A percentile compares a stretch with the other conserved stretches of the same genome.
Evolutionary conservation across 75 land plant genomes (phyloP).

Genomic region (Cryptomeria japonica): DNA sequence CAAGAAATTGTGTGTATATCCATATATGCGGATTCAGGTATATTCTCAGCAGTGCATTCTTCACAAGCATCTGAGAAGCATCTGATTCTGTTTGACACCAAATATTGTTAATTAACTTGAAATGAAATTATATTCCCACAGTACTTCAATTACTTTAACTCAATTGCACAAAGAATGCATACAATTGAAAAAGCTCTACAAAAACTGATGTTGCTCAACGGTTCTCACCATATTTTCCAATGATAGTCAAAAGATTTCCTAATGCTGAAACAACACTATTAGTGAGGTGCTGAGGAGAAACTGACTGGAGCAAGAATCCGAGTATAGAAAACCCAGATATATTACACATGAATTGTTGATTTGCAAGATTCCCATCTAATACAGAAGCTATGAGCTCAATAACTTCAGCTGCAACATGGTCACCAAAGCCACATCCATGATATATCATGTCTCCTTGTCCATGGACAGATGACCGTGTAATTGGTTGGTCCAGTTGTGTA

Average conservation of each 20-base stretch:
- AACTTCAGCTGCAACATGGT: conserved; percentile 73
- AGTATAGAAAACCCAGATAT: conserved; percentile 78
- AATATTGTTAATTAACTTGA: background rate
- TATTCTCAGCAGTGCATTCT: conserved; percentile 69
- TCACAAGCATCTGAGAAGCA: conserved; percentile 63
- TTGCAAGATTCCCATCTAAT: conserved; percentile 70
- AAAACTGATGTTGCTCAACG: background rate
- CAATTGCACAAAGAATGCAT: background rate
- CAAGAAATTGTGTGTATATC: conserved; percentile 67
- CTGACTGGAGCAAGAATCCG: conserved; percentile 87
- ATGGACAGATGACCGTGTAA: conserved; percentile 12
- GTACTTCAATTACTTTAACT: background rate
- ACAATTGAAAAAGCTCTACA: background rate
- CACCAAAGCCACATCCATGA: conserved; percentile 31
- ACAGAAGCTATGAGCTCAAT: conserved; percentile 83
- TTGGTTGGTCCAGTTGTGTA: conserved; percentile 60
- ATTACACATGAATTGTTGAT: conserved; percentile 86
- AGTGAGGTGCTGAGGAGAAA: conserved; percentile 79
- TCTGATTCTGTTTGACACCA: conserved; percentile 31
- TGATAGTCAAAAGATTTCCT: conserved; percentile 56
- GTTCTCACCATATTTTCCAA: conserved; percentile 64
- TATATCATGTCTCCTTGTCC: conserved; percentile 13
- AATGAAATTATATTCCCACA: background rate
- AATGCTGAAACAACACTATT: conserved; percentile 64
- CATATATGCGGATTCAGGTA: conserved; percentile 83